A percentile compares a stretch with the other conserved stretches of the same genome.
phyloP scores from a whole-genome alignment of 352 stramenopile species.

The Phytophthora ohioensis region DNA sequence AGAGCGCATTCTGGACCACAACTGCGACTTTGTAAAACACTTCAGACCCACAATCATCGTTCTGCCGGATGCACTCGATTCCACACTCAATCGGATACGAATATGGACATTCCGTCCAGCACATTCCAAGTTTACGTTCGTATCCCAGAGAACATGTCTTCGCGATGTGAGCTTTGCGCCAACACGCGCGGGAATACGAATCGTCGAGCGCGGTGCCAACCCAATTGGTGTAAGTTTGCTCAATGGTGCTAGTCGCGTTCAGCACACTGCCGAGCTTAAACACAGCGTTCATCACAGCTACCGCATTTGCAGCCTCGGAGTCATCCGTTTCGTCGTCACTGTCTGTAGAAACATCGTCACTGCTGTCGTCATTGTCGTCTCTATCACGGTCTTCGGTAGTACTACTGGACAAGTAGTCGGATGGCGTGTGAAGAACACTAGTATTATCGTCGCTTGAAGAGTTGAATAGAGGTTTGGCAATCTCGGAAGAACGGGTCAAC shows the following conservation, averaged over 20 bases:
- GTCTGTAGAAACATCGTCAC: neutral
- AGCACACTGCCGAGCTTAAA: conserved; percentile 37
- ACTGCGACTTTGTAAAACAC: conserved; percentile 45
- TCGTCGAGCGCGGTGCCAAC: conserved; percentile 24
- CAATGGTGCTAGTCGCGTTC: conserved; percentile 41
- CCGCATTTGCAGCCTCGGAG: neutral
- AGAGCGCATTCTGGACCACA: conserved; percentile 36
- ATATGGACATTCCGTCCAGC: conserved; percentile 54
- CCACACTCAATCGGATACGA: conserved; percentile 55
- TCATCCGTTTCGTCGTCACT: conserved; percentile 7
- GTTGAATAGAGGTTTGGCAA: neutral
- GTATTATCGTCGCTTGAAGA: neutral
- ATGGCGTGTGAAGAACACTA: neutral
- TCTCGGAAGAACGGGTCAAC: neutral
- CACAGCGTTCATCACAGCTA: conserved; percentile 19
- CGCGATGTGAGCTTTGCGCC: conserved; percentile 47
- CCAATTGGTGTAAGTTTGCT: conserved; percentile 45
- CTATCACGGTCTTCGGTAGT: neutral
- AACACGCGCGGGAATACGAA: conserved; percentile 37
- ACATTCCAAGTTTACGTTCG: conserved; percentile 37
- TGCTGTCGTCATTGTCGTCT: conserved; percentile 16
- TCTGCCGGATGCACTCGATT: conserved; percentile 53
- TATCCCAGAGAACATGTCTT: conserved; percentile 47
- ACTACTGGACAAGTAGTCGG: neutral
- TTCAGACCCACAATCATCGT: conserved; percentile 42